Evolutionary conservation across 345 rosid genomes (phyloP), one percentile per base, ranked within the genome.

Genomic region (Hirschfeldia incana): DNA sequence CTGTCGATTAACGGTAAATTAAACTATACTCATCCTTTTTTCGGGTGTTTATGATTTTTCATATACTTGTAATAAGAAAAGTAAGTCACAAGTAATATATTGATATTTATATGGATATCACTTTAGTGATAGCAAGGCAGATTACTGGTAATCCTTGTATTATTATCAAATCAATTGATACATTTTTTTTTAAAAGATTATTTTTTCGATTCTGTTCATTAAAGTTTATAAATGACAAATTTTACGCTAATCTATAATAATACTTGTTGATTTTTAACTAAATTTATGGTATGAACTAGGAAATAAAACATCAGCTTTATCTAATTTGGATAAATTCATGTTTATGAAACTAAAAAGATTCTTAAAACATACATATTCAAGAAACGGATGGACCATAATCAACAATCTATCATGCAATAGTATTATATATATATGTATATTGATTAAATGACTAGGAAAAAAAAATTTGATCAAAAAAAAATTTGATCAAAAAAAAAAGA

Each of bases 1-100:
- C 1, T 91, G 97, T 53, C 89, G 98, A 73, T 76, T 92, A 75
- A 92, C 97, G 91, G 98, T 92, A 84, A 60, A 15, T 11, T 8
- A n/a, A 33, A 42, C 34, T 26, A 21, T 32, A 44, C 33, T 27
- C 32, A 3, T 1, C 42, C 3, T 12, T 68, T 1, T 73, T 69
- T 59, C 5, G 27, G 36, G 29, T 71, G 26, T 64, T 73, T 63
- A 10, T n/a, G n/a, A 2, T 1, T 9, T 61, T 28, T 42, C 30
- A 17, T 29, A 29, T 15, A 29, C 4, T 62, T 62, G 21, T 21
- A 21, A 21, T 2, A 16, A 12, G 2, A 13, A 67, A 28, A 27
- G 53, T 68, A 15, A 21, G 21, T 21, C 21, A 21, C 21, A 21
- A 21, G 21, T 21, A 21, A 21, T 21, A 21, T 21, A 21, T 21